A percentile compares a stretch with the other conserved stretches of the same genome.
These are phyloP conservation scores for Fonsecaea pedrosoi DNA, from an alignment of 2,329 filamentous ascomycete species.

Conservation along the genomic window DNA sequence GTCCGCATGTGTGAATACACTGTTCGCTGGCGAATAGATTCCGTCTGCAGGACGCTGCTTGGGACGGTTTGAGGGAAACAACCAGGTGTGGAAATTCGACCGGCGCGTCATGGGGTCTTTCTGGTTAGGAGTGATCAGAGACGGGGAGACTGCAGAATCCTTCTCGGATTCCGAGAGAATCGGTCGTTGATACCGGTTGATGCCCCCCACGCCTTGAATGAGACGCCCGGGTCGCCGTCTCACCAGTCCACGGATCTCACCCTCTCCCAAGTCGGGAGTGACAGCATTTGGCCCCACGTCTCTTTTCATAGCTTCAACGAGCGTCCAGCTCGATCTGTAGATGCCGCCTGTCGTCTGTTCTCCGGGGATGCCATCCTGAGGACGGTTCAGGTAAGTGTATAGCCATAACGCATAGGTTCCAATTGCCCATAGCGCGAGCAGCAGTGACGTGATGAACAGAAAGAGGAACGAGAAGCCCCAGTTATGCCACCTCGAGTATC, in stretches of 20 bases:
- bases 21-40: constrained; percentile 15
- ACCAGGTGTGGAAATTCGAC: constrained; percentile 13
- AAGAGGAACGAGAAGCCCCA: constrained; percentile 50
- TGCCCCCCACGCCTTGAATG: constrained; percentile 13
- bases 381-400: constrained; percentile 43
- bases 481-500: constrained; percentile 39
- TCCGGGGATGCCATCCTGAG: not conserved
- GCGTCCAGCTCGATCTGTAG: constrained; percentile 38
- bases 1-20: constrained; percentile 15
- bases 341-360: constrained; percentile 41
- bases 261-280: constrained; percentile 22
- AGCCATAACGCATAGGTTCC: constrained; percentile 48
- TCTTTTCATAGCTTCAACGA: constrained; percentile 31
- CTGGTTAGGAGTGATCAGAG: not conserved
- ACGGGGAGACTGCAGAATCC: constrained; percentile 1
- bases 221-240: constrained; percentile 15
- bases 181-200: not conserved
- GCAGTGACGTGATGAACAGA: constrained; percentile 43
- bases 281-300: constrained; percentile 32
- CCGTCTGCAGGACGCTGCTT: not conserved
- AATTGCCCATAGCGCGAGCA: constrained; percentile 44
- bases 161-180: constrained; percentile 3
- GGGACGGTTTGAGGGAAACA: not conserved
- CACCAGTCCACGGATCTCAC: constrained; percentile 26
- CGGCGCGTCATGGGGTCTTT: constrained; percentile 10